phyloP scores from a whole-genome alignment of 1,139 yeast species.

The Candida sp. region DNA sequence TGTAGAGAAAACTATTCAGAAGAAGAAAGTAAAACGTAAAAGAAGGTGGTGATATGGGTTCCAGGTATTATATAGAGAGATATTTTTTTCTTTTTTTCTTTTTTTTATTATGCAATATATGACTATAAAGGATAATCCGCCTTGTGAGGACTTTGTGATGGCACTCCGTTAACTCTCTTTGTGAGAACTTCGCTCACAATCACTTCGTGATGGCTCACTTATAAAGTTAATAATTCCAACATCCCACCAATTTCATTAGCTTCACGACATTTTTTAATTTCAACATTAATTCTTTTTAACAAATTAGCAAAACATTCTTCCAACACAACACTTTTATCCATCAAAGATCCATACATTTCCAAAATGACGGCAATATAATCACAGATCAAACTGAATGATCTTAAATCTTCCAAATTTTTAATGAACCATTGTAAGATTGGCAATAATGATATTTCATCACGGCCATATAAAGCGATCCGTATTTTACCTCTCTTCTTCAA shows the following conservation, averaged over 20 bases:
- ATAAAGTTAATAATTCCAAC: constrained; percentile 72
- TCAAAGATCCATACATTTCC: constrained; percentile 70
- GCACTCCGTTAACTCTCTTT: too few species aligned
- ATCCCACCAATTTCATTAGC: constrained; percentile 91
- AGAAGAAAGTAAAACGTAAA: constrained; percentile 16
- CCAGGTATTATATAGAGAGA: constrained; percentile 2
- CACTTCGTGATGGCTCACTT: too few species aligned
- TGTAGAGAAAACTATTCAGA: constrained; percentile 11
- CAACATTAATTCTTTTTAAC: constrained; percentile 58
- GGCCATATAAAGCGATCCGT: constrained; percentile 67
- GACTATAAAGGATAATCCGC: background rate
- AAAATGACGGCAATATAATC: constrained; percentile 83
- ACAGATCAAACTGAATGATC: constrained; percentile 70
- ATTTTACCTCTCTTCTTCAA: constrained; percentile 86
- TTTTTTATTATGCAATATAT: background rate
- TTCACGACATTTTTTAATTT: constrained; percentile 77
- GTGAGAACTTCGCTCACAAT: too few species aligned
- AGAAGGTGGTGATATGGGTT: constrained; percentile 7
- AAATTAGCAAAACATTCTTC: constrained; percentile 67
- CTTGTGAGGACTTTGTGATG: too few species aligned
- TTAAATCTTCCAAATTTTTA: constrained; percentile 72
- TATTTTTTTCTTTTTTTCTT: background rate
- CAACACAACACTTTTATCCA: constrained; percentile 76
- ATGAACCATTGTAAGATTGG: constrained; percentile 85
- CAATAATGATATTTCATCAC: constrained; percentile 83